phyloP scores from a whole-genome alignment of 371 early-diverging fungal species.

The Saksenaea vasiformis region DNA sequence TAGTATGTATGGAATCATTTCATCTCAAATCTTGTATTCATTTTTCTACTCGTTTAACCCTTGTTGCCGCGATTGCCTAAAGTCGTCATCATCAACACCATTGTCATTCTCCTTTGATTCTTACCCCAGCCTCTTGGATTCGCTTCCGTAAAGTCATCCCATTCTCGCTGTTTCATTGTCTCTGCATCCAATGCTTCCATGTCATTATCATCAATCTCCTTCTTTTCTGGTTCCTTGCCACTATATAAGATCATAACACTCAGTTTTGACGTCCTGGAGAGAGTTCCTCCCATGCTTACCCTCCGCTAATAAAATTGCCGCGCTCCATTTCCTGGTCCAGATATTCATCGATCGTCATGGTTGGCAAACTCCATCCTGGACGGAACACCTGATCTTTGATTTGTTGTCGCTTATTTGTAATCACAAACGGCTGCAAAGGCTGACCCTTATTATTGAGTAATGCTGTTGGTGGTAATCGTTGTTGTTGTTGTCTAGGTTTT shows the following conservation, averaged over 20 bases:
- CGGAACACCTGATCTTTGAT: slow-evolving; percentile 83
- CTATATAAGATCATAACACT: slow-evolving; percentile 22
- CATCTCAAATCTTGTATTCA: too few species aligned
- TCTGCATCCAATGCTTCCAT: slow-evolving; percentile 81
- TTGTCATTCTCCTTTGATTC: not conserved
- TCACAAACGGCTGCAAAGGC: slow-evolving; percentile 87
- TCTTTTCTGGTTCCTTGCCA: slow-evolving; percentile 63
- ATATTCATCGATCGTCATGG: slow-evolving; percentile 97
- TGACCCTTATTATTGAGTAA: slow-evolving; percentile 64
- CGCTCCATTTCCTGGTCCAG: slow-evolving; percentile 83
- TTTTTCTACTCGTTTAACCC: slow-evolving; percentile 23
- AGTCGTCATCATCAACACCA: not conserved
- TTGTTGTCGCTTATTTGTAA: slow-evolving; percentile 77
- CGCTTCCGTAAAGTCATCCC: slow-evolving; percentile 93
- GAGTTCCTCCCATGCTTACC: slow-evolving; percentile 54
- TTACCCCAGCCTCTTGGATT: slow-evolving; percentile 95
- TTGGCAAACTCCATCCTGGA: slow-evolving; percentile 88
- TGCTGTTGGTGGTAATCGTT: slow-evolving; percentile 46
- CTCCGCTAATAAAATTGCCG: slow-evolving; percentile 90
- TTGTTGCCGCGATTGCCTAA: slow-evolving; percentile 47
- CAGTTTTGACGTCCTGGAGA: not conserved
- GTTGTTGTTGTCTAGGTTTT: slow-evolving; percentile 35
- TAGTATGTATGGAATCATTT: too few species aligned
- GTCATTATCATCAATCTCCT: slow-evolving; percentile 77
- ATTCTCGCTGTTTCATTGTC: slow-evolving; percentile 80